These are phyloP conservation scores for Thinopyrum elongatum DNA, from an alignment of 176 grass and related monocot genomes.

Conservation along the genomic window DNA sequence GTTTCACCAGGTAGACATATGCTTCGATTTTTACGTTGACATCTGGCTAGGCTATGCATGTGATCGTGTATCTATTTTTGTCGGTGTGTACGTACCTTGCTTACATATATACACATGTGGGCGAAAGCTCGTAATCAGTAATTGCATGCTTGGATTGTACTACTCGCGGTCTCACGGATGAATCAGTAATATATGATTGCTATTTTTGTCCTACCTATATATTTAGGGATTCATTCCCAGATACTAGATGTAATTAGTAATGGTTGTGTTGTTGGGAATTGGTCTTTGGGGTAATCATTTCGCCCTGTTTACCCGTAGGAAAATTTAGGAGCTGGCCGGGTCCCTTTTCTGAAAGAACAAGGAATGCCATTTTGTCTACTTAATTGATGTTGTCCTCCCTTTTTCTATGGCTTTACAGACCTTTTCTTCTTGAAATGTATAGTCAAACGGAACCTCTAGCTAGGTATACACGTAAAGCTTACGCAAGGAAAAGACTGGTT, in stretches of 20 bases:
- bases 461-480: slow-evolving; percentile 3
- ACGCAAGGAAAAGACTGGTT: background rate
- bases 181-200: background rate
- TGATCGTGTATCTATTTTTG: background rate
- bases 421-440: slow-evolving; percentile 9
- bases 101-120: background rate
- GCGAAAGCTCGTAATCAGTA: background rate
- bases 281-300: background rate
- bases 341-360: slow-evolving; percentile 18
- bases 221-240: background rate
- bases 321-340: background rate
- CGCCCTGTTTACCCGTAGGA: background rate
- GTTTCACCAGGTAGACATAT: slow-evolving; percentile 27
- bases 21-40: background rate
- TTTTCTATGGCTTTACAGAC: slow-evolving; percentile 14
- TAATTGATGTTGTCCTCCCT: background rate
- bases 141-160: background rate
- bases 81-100: background rate
- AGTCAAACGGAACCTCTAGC: background rate
- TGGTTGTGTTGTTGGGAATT: background rate
- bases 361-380: background rate
- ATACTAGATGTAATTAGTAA: background rate
- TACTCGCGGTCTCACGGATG: background rate
- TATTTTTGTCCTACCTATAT: background rate
- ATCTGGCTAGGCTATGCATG: slow-evolving; percentile 1